phyloP scores from a whole-genome alignment of 306 rosid genomes.

The Abrus precatorius region DNA sequence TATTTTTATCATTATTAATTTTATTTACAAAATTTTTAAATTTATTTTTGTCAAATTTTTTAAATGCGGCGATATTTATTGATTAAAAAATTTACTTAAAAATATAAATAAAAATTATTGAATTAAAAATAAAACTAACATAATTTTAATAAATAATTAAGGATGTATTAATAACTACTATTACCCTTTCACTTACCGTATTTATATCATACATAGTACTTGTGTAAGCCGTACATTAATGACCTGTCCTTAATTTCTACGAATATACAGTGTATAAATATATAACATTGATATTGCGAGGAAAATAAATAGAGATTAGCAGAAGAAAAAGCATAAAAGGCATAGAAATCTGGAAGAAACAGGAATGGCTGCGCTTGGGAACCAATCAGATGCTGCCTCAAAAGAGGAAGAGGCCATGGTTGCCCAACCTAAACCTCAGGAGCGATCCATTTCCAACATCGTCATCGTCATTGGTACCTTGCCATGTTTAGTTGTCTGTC shows the following conservation, averaged over 20 bases:
- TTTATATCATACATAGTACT: not conserved
- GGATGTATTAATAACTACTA: too few relatives aligned
- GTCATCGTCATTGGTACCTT: conserved; percentile 74
- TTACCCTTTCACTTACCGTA: not conserved
- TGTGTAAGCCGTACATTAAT: not conserved
- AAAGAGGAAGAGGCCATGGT: conserved; percentile 59
- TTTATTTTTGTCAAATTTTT: too few relatives aligned
- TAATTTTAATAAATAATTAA: too few relatives aligned
- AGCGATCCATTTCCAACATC: conserved; percentile 67
- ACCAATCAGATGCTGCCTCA: conserved; percentile 55
- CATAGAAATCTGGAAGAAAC: conserved; percentile 20
- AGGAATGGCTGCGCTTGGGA: conserved; percentile 59
- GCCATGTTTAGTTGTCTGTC: not conserved
- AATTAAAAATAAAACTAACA: too few relatives aligned
- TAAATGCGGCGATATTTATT: too few relatives aligned
- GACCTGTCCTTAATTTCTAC: not conserved
- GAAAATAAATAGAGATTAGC: not conserved
- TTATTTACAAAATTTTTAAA: too few relatives aligned
- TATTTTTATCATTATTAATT: too few relatives aligned
- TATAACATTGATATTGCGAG: not conserved
- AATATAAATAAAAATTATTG: too few relatives aligned
- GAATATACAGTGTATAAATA: not conserved
- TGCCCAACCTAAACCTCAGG: conserved; percentile 40
- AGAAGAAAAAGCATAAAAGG: not conserved
- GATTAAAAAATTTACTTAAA: too few relatives aligned